Conservation (phyloP, 2,329 filamentous ascomycete species). For the Rhynchosporium secalis region DNA sequence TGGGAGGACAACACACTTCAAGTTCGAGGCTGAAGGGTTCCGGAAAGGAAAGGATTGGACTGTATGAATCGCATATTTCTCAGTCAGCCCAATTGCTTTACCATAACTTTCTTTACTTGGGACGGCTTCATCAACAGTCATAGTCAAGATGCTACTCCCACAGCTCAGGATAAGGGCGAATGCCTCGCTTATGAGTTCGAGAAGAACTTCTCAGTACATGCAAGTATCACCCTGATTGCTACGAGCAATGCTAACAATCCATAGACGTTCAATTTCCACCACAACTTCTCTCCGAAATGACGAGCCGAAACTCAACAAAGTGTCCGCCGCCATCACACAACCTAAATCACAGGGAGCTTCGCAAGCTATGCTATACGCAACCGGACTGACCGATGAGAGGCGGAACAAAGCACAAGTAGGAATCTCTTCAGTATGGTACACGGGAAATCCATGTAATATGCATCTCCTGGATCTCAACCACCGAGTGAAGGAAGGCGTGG, state of each 20-base stretch:
- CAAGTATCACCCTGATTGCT: conserved; percentile 22
- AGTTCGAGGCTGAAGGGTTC: not conserved
- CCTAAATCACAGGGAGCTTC: conserved; percentile 98
- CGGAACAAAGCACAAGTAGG: conserved; percentile 97
- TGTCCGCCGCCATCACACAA: conserved; percentile 85
- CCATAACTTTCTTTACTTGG: not conserved
- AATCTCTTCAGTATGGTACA: conserved; percentile 97
- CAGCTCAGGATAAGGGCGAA: conserved; percentile 37
- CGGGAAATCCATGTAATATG: conserved; percentile 99
- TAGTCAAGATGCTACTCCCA: conserved; percentile 31
- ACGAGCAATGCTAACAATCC: conserved; percentile 22
- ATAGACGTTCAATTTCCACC: conserved; percentile 38
- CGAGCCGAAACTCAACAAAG: conserved; percentile 67
- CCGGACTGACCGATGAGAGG: conserved; percentile 80
- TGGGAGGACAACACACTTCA: not conserved
- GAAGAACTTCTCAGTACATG: conserved; percentile 38
- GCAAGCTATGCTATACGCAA: conserved; percentile 98
- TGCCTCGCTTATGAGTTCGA: conserved; percentile 34
- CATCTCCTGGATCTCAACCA: conserved; percentile 78
- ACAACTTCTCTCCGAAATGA: conserved; percentile 36
- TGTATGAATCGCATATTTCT: not conserved
- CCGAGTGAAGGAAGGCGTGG: conserved; percentile 60
- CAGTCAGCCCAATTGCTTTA: not conserved
- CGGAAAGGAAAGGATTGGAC: not conserved
- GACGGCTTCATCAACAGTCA: not conserved